phyloP scores from a whole-genome alignment of 805 yeast genomes.

The Wickerhamiella occidentalis region DNA sequence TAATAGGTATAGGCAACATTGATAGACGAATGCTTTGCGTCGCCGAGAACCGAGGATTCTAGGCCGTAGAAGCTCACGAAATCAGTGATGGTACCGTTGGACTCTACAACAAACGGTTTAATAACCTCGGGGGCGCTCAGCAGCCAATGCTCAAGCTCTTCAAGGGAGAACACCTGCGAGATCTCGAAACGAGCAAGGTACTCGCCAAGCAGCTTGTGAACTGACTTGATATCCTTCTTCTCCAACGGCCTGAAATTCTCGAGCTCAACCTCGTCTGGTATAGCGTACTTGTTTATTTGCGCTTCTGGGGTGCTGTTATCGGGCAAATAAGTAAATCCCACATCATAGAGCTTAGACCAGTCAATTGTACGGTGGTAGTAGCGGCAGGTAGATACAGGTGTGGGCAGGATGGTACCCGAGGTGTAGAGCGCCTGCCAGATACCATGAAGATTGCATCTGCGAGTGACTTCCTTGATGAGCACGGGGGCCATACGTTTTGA shows the following conservation, averaged over 20 bases:
- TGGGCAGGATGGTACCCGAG: constrained; percentile 81
- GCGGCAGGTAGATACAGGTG: constrained; percentile 80
- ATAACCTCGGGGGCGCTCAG: constrained; percentile 33
- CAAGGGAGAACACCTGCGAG: constrained; percentile 52
- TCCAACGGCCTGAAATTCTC: constrained; percentile 48
- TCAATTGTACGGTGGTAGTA: constrained; percentile 89
- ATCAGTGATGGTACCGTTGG: constrained; percentile 53
- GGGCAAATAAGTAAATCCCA: constrained; percentile 80
- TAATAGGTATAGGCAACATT: constrained; percentile 84
- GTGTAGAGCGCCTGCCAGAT: constrained; percentile 97
- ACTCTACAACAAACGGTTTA: constrained; percentile 66
- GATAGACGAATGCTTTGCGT: constrained; percentile 49
- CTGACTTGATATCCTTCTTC: constrained; percentile 51
- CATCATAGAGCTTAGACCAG: constrained; percentile 81
- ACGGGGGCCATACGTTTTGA: constrained; percentile 92
- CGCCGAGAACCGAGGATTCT: constrained; percentile 69
- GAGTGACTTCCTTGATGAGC: constrained; percentile 82
- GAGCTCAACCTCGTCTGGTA: constrained; percentile 41
- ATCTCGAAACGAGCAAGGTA: constrained; percentile 65
- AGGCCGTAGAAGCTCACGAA: constrained; percentile 80
- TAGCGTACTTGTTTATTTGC: constrained; percentile 49
- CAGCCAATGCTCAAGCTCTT: constrained; percentile 74
- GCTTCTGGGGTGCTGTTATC: constrained; percentile 50
- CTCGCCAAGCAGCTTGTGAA: constrained; percentile 42
- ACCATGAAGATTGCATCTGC: constrained; percentile 71